A percentile compares a stretch with the other conserved stretches of the same genome.
Evolutionary conservation across 441 rosid species (phyloP).

Genomic region (Populus hybrid): DNA sequence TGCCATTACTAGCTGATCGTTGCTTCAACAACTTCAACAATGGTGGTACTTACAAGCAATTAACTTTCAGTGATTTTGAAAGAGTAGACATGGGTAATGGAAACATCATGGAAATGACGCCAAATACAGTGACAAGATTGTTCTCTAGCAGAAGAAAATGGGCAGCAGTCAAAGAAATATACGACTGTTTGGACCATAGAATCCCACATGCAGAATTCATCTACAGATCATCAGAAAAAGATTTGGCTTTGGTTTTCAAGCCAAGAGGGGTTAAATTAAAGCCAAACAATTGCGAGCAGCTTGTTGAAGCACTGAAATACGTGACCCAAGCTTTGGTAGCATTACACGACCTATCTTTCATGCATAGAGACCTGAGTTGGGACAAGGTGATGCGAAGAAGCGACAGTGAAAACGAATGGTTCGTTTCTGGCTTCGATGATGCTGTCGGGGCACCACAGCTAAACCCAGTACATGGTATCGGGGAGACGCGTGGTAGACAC

Average conservation of each 20-base stretch:
- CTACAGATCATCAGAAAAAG: slow-evolving; percentile 47
- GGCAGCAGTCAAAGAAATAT: slow-evolving; percentile 68
- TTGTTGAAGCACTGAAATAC: slow-evolving; percentile 77
- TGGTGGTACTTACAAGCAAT: slow-evolving; percentile 29
- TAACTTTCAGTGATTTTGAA: slow-evolving; percentile 69
- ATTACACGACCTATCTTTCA: slow-evolving; percentile 83
- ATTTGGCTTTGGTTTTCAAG: slow-evolving; percentile 59
- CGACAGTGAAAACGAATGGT: slow-evolving; percentile 63
- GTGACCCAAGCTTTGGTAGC: slow-evolving; percentile 90
- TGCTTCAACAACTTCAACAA: slow-evolving; percentile 35
- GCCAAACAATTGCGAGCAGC: slow-evolving; percentile 63
- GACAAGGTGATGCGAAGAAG: slow-evolving; percentile 62
- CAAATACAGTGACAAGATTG: slow-evolving; percentile 53
- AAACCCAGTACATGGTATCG: slow-evolving; percentile 44
- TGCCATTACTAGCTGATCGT: slow-evolving; percentile 69
- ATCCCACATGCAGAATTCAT: slow-evolving; percentile 80
- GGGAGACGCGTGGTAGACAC: slow-evolving; percentile 51
- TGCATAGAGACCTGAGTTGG: slow-evolving; percentile 93
- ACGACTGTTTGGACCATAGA: slow-evolving; percentile 70
- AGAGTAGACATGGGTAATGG: slow-evolving; percentile 50
- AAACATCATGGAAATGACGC: slow-evolving; percentile 59
- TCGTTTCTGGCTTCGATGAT: slow-evolving; percentile 73
- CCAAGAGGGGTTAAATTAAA: slow-evolving; percentile 67
- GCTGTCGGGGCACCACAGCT: slow-evolving; percentile 82
- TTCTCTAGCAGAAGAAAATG: slow-evolving; percentile 62